These are phyloP conservation scores for Rosa persica DNA, from an alignment of 306 rosid genomes.

Conservation along the genomic window DNA sequence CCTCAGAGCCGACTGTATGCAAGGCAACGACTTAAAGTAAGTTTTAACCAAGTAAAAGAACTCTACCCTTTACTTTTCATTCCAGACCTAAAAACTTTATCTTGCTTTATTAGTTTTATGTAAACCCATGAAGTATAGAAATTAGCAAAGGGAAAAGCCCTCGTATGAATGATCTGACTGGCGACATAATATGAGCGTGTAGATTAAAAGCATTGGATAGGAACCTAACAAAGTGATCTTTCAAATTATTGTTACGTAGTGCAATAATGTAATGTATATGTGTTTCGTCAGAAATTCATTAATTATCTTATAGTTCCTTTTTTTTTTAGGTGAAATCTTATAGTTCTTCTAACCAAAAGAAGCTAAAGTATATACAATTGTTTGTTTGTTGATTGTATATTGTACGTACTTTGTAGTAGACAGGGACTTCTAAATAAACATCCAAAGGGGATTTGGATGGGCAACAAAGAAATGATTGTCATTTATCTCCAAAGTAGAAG, in stretches of 20 bases:
- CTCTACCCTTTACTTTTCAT: not conserved
- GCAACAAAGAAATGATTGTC: not conserved
- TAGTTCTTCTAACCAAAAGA: not conserved
- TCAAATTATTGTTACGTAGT: not conserved
- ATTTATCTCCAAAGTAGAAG: not conserved
- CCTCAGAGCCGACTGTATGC: constrained; percentile 46
- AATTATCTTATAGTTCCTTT: not conserved
- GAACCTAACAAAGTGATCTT: not conserved
- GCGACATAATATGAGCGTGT: not conserved
- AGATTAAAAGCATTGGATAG: not conserved
- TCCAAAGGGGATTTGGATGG: not conserved
- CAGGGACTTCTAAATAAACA: not conserved
- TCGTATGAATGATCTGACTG: not conserved
- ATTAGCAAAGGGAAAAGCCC: not conserved
- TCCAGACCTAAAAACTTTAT: not conserved
- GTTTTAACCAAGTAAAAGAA: not conserved
- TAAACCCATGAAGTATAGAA: not conserved
- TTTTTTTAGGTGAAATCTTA: no score
- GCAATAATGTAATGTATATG: not conserved
- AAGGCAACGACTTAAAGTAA: constrained; percentile 8
- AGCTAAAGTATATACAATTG: not conserved
- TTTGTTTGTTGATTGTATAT: not conserved
- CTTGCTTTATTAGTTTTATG: not conserved
- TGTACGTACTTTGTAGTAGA: not conserved
- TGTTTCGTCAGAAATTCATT: not conserved